A percentile compares a stretch with the other conserved stretches of the same genome.
Conservation (phyloP, 805 yeast species). For the Clavispora fructus region DNA sequence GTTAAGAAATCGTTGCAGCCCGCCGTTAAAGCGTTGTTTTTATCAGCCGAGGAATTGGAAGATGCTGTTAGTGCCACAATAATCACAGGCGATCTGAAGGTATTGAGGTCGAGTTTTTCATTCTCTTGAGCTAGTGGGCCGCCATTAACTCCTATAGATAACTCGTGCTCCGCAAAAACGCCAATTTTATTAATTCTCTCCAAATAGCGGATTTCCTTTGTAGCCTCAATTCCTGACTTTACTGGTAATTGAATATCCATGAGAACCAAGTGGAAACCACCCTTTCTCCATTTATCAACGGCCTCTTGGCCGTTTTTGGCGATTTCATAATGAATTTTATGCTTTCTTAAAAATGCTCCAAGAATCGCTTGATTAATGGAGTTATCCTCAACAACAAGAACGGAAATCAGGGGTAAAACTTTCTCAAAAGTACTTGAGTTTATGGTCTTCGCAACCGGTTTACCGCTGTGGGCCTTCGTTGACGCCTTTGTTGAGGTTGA, state of each 20-base stretch:
- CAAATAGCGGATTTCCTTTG: slow-evolving; percentile 81
- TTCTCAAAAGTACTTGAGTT: slow-evolving; percentile 43
- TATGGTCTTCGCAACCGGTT: slow-evolving; percentile 6
- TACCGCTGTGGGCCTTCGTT: background rate
- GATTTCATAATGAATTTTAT: slow-evolving; percentile 75
- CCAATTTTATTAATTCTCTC: slow-evolving; percentile 82
- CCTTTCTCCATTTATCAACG: slow-evolving; percentile 86
- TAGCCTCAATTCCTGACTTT: slow-evolving; percentile 92
- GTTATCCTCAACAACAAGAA: slow-evolving; percentile 93
- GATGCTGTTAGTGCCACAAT: slow-evolving; percentile 96
- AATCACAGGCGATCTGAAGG: slow-evolving; percentile 92
- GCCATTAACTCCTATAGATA: slow-evolving; percentile 15
- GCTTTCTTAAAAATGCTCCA: slow-evolving; percentile 80
- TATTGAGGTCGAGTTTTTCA: slow-evolving; percentile 53
- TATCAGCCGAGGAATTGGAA: slow-evolving; percentile 70
- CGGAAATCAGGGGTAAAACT: slow-evolving; percentile 84
- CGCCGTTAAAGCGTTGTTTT: slow-evolving; percentile 87
- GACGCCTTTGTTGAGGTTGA: background rate
- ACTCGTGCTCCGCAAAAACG: slow-evolving; percentile 43
- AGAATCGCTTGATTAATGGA: slow-evolving; percentile 88
- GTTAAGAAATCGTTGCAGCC: slow-evolving; percentile 97
- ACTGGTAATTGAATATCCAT: slow-evolving; percentile 98
- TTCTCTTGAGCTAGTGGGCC: slow-evolving; percentile 28
- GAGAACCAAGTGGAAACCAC: slow-evolving; percentile 89
- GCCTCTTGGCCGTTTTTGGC: slow-evolving; percentile 96